A percentile compares a stretch with the other conserved stretches of the same genome.
These are phyloP conservation scores for Priceomyces castillae DNA, from an alignment of 805 yeast species.

Conservation along the genomic window DNA sequence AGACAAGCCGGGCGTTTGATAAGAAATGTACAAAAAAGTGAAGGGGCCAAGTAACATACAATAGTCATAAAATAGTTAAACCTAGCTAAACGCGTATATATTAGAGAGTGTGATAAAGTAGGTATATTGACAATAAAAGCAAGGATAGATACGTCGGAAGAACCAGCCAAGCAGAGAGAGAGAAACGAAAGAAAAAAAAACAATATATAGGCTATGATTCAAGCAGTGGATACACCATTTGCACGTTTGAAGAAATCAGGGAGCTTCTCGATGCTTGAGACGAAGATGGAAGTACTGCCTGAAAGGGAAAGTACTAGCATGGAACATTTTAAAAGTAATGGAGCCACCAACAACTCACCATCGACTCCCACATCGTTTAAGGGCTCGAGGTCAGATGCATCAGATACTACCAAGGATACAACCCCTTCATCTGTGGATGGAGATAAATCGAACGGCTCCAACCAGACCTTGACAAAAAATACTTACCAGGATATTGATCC, in stretches of 20 bases:
- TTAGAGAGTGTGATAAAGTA: neutral
- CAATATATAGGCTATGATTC: neutral
- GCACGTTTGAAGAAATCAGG: neutral
- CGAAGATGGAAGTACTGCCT: neutral
- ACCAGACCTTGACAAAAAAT: neutral
- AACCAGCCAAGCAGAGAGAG: neutral
- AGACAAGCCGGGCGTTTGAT: neutral
- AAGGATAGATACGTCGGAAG: neutral
- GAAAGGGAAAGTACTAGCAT: neutral
- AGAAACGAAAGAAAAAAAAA: neutral
- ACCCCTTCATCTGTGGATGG: slow-evolving; percentile 23
- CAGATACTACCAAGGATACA: slow-evolving; percentile 25
- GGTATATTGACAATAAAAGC: neutral
- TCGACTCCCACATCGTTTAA: slow-evolving; percentile 26
- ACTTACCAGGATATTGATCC: slow-evolving; percentile 2
- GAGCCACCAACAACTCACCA: slow-evolving; percentile 12
- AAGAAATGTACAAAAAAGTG: neutral
- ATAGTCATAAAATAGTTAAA: neutral
- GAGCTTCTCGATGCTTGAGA: neutral
- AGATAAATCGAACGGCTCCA: slow-evolving; percentile 2
- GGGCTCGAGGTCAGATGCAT: slow-evolving; percentile 22
- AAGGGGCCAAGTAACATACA: neutral
- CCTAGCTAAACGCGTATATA: neutral
- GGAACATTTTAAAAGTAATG: neutral
- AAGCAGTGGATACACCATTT: slow-evolving; percentile 1